Percentiles rank a stretch among this genome's conserved stretches.
phyloP scores from a whole-genome alignment of 805 yeast genomes.

The Cyberlindnera amylophila region DNA sequence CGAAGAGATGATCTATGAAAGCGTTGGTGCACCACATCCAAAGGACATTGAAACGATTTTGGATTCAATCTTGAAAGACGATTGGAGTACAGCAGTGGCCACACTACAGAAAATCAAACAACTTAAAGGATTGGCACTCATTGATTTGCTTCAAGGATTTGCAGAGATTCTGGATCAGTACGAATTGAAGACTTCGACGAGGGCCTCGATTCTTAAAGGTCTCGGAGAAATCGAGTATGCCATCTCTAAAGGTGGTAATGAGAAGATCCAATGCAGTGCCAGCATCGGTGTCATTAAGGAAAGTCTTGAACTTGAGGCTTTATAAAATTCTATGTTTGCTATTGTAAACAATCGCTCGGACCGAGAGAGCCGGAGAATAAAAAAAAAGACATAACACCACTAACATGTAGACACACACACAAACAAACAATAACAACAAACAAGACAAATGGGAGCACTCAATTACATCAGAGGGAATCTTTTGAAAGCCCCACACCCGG shows the following conservation, averaged over 20 bases:
- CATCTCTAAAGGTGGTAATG: slow-evolving; percentile 88
- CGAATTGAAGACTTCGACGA: slow-evolving; percentile 58
- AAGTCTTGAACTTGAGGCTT: slow-evolving; percentile 34
- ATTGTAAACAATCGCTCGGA: no score
- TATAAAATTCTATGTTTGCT: background rate
- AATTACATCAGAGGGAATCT: slow-evolving; percentile 56
- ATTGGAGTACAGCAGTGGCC: slow-evolving; percentile 74
- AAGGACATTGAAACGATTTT: slow-evolving; percentile 72
- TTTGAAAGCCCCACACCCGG: slow-evolving; percentile 35
- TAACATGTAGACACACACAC: no score
- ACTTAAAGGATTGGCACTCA: slow-evolving; percentile 81
- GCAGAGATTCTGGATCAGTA: slow-evolving; percentile 65
- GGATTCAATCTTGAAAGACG: slow-evolving; percentile 76
- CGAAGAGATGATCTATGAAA: slow-evolving; percentile 78
- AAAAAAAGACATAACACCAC: no score
- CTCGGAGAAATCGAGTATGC: slow-evolving; percentile 89
- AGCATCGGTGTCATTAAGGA: slow-evolving; percentile 80
- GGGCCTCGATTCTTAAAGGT: slow-evolving; percentile 63
- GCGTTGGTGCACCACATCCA: slow-evolving; percentile 95
- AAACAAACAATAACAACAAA: background rate
- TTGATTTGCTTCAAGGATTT: slow-evolving; percentile 78
- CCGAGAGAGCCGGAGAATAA: no score
- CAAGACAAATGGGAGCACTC: slow-evolving; percentile 12
- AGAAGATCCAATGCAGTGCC: slow-evolving; percentile 85
- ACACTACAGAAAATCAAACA: slow-evolving; percentile 65